phyloP scores from a whole-genome alignment of 2,329 filamentous ascomycete genomes.

The Clonostachys byssicola region DNA sequence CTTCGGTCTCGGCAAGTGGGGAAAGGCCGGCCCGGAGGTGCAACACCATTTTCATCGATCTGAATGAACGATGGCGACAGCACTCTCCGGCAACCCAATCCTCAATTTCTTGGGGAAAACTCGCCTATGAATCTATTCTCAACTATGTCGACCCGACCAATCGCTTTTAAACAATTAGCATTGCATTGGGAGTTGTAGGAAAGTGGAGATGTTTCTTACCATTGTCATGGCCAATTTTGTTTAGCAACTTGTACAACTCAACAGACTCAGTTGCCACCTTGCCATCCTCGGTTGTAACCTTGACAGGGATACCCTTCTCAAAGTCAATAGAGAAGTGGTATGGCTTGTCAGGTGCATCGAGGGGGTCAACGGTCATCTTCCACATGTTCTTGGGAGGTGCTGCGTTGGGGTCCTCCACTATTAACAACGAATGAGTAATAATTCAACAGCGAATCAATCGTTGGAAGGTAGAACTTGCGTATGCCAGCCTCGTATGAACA shows the following conservation, averaged over 20 bases:
- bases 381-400: slow-evolving; percentile 68
- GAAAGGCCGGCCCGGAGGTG: too few relatives aligned
- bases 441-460: not conserved
- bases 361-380: slow-evolving; percentile 58
- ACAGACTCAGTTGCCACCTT: slow-evolving; percentile 49
- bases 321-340: slow-evolving; percentile 63
- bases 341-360: slow-evolving; percentile 58
- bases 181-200: not conserved
- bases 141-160: slow-evolving; percentile 13
- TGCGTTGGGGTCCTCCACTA: slow-evolving; percentile 51
- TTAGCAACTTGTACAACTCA: slow-evolving; percentile 59
- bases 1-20: too few relatives aligned
- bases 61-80: too few relatives aligned
- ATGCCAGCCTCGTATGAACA: slow-evolving; percentile 73
- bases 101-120: not conserved
- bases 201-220: not conserved
- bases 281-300: slow-evolving; percentile 48
- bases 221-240: slow-evolving; percentile 48
- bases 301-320: slow-evolving; percentile 62
- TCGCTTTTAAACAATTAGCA: slow-evolving; percentile 3
- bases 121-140: slow-evolving; percentile 8
- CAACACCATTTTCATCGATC: too few relatives aligned
- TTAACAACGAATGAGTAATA: slow-evolving; percentile 18
- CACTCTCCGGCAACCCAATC: too few relatives aligned
- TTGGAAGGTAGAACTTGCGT: slow-evolving; percentile 37